Evolutionary conservation across 208 protist species (phyloP), one percentile per base, ranked within the genome.

Genomic region (Wallacemonas sp.): DNA sequence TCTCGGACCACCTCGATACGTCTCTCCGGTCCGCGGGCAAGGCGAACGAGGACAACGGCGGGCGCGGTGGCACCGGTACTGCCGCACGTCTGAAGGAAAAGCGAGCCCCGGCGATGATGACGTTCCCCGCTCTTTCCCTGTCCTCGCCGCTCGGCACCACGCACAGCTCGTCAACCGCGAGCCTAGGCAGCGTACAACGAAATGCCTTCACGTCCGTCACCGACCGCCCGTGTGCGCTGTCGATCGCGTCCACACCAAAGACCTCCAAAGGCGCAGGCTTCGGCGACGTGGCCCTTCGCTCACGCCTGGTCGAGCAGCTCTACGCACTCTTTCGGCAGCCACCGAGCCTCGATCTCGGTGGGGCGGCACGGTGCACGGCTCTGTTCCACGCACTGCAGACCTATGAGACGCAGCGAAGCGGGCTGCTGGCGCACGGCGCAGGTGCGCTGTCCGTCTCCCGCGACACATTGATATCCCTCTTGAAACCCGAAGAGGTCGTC

Each of bases 401-500:
- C 3, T 26, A 30, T 17, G 45, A 53, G 4, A 26, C 45, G 24
- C 45, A 32, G 24, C 45, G 45, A 6, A 17, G 17, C 24, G 21
- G n/a, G n/a, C n/a, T n/a, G n/a, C n/a, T n/a, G n/a, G n/a, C n/a
- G n/a, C n/a, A n/a, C n/a, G n/a, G n/a, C n/a, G n/a, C n/a, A n/a
- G n/a, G n/a, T n/a, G n/a, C n/a, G n/a, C n/a, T n/a, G n/a, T n/a
- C n/a, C 17, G 19, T 59, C n/a, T 4, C 30, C 17, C 8, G 8
- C n/a, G 36, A 39, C 44, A 24, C 36, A 19, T 4, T 37, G 10
- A 21, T 59, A n/a, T 34, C 45, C n/a, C 48, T 78, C 29, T 48
- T 78, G 41, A 19, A 50, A 5, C 72, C 72, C 17, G 72, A 73
- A 45, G 72, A 73, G 62, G 55, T 69, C 50, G 63, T 78, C 21